phyloP scores from a whole-genome alignment of 2,329 filamentous ascomycete genomes.

The Trichoderma oligosporum region DNA sequence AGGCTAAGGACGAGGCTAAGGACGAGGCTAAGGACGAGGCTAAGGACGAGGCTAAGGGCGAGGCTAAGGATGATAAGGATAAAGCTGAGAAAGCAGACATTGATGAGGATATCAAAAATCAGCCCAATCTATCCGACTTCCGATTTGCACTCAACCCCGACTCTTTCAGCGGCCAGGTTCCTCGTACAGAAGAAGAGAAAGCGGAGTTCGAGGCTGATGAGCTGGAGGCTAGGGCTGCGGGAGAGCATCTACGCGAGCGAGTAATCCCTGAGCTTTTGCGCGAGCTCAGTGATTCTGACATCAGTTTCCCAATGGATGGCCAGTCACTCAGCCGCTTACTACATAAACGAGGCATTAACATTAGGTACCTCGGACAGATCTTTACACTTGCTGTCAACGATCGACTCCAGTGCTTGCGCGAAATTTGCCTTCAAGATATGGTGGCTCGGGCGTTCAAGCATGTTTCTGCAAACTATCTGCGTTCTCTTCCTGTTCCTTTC shows the following conservation, averaged over 20 bases:
- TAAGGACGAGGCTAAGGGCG: conserved; percentile 26
- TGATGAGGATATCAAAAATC: conserved; percentile 39
- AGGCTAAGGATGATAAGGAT: conserved; percentile 17
- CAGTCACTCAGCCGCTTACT: conserved; percentile 80
- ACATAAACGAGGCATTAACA: conserved; percentile 96
- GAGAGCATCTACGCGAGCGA: conserved; percentile 69
- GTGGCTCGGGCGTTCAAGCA: conserved; percentile 96
- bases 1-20: conserved; percentile 32
- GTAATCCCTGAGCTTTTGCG: conserved; percentile 81
- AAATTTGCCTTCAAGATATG: conserved; percentile 86
- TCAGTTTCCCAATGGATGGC: conserved; percentile 99
- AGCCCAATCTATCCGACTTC: conserved; percentile 84
- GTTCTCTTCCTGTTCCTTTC: conserved; percentile 73
- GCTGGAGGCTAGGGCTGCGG: conserved; percentile 79
- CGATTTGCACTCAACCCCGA: conserved; percentile 89
- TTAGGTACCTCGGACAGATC: conserved; percentile 88
- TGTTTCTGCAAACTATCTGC: conserved; percentile 72
- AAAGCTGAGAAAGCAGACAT: conserved; percentile 41
- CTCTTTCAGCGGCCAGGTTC: conserved; percentile 86
- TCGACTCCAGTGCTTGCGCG: conserved; percentile 71
- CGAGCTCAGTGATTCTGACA: conserved; percentile 85
- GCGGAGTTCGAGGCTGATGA: conserved; percentile 78
- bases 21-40: conserved; percentile 20
- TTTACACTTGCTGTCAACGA: conserved; percentile 66
- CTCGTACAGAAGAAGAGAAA: conserved; percentile 89